Percentiles rank a stretch among this genome's conserved stretches.
phyloP scores from a whole-genome alignment of 2,329 filamentous ascomycete species.

The Colletotrichum cereale region DNA sequence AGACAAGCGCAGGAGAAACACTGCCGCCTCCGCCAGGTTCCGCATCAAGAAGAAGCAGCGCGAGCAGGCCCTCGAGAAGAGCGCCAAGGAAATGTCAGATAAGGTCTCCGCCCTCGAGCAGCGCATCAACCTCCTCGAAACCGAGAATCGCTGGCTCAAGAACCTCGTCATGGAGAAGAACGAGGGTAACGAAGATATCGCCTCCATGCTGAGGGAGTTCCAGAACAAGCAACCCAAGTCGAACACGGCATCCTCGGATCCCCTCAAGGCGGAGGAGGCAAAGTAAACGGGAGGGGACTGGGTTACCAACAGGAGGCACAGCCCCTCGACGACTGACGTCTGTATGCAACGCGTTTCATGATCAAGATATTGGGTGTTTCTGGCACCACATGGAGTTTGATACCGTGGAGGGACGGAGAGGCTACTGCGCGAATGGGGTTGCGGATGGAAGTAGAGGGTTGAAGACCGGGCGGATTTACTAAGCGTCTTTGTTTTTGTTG shows the following conservation, averaged over 20 bases:
- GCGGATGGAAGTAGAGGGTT: neutral
- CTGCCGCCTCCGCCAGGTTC: constrained; percentile 88
- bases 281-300: neutral
- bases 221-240: constrained; percentile 50
- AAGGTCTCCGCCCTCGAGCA: constrained; percentile 81
- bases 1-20: constrained; percentile 90
- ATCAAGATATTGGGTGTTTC: constrained; percentile 15
- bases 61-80: constrained; percentile 85
- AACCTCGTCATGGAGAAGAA: constrained; percentile 87
- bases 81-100: constrained; percentile 85
- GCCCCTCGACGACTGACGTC: neutral
- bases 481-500: constrained; percentile 24
- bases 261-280: constrained; percentile 24
- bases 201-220: constrained; percentile 65
- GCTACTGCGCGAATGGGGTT: neutral
- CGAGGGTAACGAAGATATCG: constrained; percentile 68
- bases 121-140: constrained; percentile 81
- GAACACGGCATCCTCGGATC: constrained; percentile 7
- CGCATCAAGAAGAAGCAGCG: constrained; percentile 97
- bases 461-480: constrained; percentile 25
- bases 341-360: constrained; percentile 21
- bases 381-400: constrained; percentile 21
- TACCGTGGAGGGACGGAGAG: constrained; percentile 1
- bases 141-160: constrained; percentile 86
- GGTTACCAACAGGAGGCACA: neutral